Evolutionary conservation across 805 yeast species (phyloP).

Genomic region (Starmerella kuoi): DNA sequence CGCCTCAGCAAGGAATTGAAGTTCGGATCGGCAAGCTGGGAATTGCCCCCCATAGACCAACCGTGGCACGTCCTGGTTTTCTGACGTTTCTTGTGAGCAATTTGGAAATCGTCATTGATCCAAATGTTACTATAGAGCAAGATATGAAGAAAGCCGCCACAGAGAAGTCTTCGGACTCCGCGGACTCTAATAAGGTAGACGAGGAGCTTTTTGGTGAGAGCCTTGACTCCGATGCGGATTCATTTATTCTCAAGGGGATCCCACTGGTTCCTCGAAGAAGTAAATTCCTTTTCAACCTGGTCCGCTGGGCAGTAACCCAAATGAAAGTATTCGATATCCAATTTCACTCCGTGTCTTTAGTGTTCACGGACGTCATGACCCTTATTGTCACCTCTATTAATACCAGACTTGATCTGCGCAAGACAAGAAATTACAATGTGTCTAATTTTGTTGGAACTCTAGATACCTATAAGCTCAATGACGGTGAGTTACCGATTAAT

Average conservation of each 20-base stretch:
- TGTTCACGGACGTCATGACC: constrained; percentile 23
- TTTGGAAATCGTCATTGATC: constrained; percentile 27
- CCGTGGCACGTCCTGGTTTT: constrained; percentile 34
- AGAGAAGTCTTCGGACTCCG: background rate
- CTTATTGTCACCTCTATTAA: constrained; percentile 24
- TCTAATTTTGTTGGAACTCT: constrained; percentile 29
- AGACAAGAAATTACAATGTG: constrained; percentile 17
- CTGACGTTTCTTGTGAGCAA: constrained; percentile 27
- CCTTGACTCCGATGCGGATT: too few species aligned
- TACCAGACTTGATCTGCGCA: constrained; percentile 27
- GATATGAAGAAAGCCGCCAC: constrained; percentile 2
- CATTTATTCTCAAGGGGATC: constrained; percentile 8
- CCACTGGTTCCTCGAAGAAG: constrained; percentile 18
- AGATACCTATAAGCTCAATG: constrained; percentile 24
- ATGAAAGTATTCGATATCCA: constrained; percentile 25
- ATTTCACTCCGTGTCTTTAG: constrained; percentile 22
- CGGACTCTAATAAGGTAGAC: background rate
- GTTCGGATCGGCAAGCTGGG: constrained; percentile 30
- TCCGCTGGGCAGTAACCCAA: constrained; percentile 20
- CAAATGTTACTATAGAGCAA: constrained; percentile 11
- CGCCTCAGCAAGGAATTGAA: constrained; percentile 29
- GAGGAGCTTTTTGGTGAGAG: background rate
- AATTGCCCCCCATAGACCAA: constrained; percentile 31
- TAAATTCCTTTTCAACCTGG: constrained; percentile 3
- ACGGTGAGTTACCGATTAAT: constrained; percentile 26